Evolutionary conservation across 2,329 filamentous ascomycete genomes (phyloP), one percentile per base, ranked within the genome.

Genomic region (Colletotrichum tropicicola): DNA sequence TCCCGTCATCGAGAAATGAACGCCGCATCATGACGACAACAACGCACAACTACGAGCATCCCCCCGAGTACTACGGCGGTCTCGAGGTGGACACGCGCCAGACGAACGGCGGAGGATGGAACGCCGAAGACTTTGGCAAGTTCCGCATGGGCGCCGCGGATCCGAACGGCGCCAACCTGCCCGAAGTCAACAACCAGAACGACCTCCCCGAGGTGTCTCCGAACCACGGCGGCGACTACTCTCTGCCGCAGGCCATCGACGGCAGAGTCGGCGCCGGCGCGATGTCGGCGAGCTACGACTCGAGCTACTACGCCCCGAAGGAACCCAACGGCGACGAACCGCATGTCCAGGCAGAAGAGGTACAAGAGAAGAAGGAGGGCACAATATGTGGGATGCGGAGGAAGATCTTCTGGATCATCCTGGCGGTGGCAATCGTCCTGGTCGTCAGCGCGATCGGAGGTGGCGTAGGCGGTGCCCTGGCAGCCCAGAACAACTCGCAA

Each of bases 321-420:
- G 59, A 35, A n/a, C 17, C 12, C 10, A 35, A 35, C 39, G 21
- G 8, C 10, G 25, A 47, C 28, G 35, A 43, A 13, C 56, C 49
- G 10, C 49, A 56, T 9, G 63, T 58, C 30, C 35, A 41, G 4
- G 43, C 27, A 6, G 39, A 53, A 8, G 52, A 55, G 15, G 8
- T 48, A 4, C 23, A 45, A 17, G 41, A 59, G 5, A 45, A 48
- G 25, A 32, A 25, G 9, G 23, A 15, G 10, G 9, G 39, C 2
- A 48, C 54, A 12, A 55, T 68, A 21, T 68, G 66, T 30, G 66
- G 66, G 10, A 15, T 68, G 13, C 30, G 51, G 12, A 44, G 51
- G 28, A 67, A 67, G 51, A n/a, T 49, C 1, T 67, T 68, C 21
- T 67, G 63, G 66, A 58, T 67, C 7, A 19, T 65, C 4, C 37